Evolutionary conservation across 805 yeast genomes (phyloP), one percentile per base, ranked within the genome.

Genomic region (Wickerhamomyces chambardii): DNA sequence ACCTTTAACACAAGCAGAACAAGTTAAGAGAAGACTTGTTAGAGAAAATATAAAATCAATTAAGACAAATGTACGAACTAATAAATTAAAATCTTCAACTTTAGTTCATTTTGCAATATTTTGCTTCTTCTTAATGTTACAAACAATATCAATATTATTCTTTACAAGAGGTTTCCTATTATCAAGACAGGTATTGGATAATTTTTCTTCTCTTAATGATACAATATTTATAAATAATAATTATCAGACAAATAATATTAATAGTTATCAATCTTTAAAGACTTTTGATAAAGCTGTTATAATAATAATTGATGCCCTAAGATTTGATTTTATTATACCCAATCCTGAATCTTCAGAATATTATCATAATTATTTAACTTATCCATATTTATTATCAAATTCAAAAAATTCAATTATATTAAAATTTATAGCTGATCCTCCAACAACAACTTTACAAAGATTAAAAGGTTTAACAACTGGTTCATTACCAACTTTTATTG

Each of bases 381-480:
- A 95, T 0, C 55, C 73, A 12, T 84, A 90, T 78, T 39, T 57
- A 0, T 70, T 73, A 45, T 70, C 83, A 1, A 95, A 87, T 43
- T 65, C 90, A 6, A 68, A 72, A 39, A 48, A 66, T 0, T 90
- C 95, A 14, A 49, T 67, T 18, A 95, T 90, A 0, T 50, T 90
- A 35, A 95, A 95, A 0, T 89, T 78, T 55, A 86, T 97, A 0
- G 95, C 95, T 1, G 84, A 84, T 41, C 97, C 98, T 1, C 98
- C 98, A 5, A 90, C 98, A 0, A 97, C 94, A 6, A 90, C 98
- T 0, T 63, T 90, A 22, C 98, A 97, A 2, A 70, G 98, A 39
- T 64, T 90, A 33, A 90, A 90, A 55, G 96, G 95, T 3, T 70
- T 89, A n/a, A 85, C 97, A 0, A 87, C 97, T 0, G 98, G 98